Conservation (phyloP, 176 grass and related monocot genomes). For the Guadua angustifolia region DNA sequence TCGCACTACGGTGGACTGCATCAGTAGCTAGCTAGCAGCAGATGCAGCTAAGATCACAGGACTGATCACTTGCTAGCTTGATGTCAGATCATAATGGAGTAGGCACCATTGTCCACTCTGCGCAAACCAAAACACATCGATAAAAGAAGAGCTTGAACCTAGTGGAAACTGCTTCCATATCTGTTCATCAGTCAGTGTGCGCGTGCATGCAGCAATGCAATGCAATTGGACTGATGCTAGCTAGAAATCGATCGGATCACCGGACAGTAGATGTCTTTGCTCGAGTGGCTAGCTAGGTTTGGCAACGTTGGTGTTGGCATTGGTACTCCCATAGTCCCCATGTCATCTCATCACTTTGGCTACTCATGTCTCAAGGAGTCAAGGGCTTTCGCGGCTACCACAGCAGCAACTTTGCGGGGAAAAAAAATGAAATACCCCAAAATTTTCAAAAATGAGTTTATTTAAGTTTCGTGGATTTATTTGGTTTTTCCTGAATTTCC, state of each 20-base stretch:
- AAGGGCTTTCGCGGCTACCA: neutral
- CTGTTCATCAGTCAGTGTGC: neutral
- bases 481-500: too few relatives aligned
- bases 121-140: neutral
- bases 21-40: too few relatives aligned
- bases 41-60: neutral
- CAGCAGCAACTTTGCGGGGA: neutral
- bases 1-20: too few relatives aligned
- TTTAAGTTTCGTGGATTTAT: too few relatives aligned
- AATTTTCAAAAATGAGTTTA: too few relatives aligned
- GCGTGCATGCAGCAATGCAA: neutral
- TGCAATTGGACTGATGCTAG: neutral
- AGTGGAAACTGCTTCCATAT: neutral
- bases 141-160: neutral
- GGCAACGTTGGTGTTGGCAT: neutral
- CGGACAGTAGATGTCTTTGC: neutral
- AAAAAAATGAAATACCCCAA: too few relatives aligned
- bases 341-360: neutral
- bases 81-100: constrained; percentile 13
- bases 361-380: neutral
- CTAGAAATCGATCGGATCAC: neutral
- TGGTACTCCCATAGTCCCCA: too few relatives aligned
- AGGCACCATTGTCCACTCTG: constrained; percentile 37
- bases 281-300: neutral
- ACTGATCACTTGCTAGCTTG: neutral